Evolutionary conservation across 768 basidiomycete genomes (phyloP), one percentile per base, ranked within the genome.

Genomic region (Lentinula detonsa): DNA sequence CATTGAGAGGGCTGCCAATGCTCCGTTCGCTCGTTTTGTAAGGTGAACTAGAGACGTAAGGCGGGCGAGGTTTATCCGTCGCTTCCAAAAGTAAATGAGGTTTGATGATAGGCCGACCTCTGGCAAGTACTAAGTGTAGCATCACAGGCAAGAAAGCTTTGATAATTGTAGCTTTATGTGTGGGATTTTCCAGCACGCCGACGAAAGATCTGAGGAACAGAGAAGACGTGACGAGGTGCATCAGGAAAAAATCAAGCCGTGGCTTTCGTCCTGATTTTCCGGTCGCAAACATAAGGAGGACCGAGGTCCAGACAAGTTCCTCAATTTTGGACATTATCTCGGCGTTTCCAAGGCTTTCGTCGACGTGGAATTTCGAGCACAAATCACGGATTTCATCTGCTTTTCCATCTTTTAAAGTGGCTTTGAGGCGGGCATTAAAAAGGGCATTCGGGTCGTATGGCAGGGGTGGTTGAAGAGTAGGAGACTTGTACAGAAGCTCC

Each of bases 191-290:
- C 40, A 79, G 51, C 9, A 69, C 69, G 9, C 66, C 65, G 39
- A 81, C 63, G 40, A 81, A 66, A 0, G 79, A 76, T 28, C 76
- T 75, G 7, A 86, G 64, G 70, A 85, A 83, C 4, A 84, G 64
- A 7, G 81, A 74, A 39, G 78, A 78, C 9, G 78, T 85, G 49
- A 86, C 72, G 50, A 84, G 65, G 64, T 86, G 85, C 82, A 83
- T 81, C 56, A 86, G 70, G 78, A 84, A 83, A 72, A 86, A 81
- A 58, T 79, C 84, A 33, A 85, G 67, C 4, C 84, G 73, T 6
- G 81, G 80, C 64, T 79, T 76, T 43, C 77, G 72, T 2, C 78
- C 81, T 28, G 68, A 71, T 63, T 75, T 78, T 23, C 83, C 75
- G 0, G 80, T 78, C 0, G 75, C 80, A 33, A 76, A 76, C 37